Percentiles rank a stretch among this genome's conserved stretches.
Evolutionary conservation across 371 early-diverging fungal genomes (phyloP).

Genomic region (Zopfochytrium polystomum): DNA sequence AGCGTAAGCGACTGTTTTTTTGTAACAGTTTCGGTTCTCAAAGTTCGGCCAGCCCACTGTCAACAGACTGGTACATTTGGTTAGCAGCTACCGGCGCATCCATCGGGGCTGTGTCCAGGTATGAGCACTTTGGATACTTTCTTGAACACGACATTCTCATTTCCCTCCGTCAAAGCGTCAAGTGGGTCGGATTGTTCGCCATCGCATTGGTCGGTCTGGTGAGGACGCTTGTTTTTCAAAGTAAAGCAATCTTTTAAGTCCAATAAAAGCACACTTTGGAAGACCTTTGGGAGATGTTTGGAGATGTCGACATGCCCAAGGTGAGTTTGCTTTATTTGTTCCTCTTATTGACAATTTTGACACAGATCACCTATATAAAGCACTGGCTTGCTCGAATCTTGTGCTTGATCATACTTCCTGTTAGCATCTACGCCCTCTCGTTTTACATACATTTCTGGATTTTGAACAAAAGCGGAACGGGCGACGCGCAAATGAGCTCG

Average conservation of each 20-base stretch:
- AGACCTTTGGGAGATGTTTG: constrained; percentile 91
- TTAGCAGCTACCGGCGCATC: constrained; percentile 84
- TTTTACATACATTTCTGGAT: constrained; percentile 93
- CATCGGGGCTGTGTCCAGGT: constrained; percentile 84
- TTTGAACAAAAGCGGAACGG: constrained; percentile 82
- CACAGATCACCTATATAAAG: constrained; percentile 58
- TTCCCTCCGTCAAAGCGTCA: constrained; percentile 69
- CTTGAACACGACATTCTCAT: constrained; percentile 76
- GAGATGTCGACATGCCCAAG: constrained; percentile 72
- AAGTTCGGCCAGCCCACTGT: constrained; percentile 63
- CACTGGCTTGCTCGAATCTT: constrained; percentile 80
- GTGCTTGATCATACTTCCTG: constrained; percentile 84
- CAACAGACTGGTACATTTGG: constrained; percentile 84
- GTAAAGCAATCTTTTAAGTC: neutral
- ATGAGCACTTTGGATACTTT: constrained; percentile 74
- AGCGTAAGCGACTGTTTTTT: constrained; percentile 27
- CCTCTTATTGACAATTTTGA: constrained; percentile 9
- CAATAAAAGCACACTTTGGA: constrained; percentile 74
- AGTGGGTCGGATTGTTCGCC: constrained; percentile 99
- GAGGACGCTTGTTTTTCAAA: constrained; percentile 12
- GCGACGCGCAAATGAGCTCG: constrained; percentile 98
- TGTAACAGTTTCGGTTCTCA: neutral
- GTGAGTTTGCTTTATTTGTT: constrained; percentile 27
- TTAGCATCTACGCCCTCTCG: constrained; percentile 80
- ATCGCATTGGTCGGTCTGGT: constrained; percentile 91